Evolutionary conservation across 1,284 basidiomycete genomes (phyloP).

Genomic region (Puccinia coronata): DNA sequence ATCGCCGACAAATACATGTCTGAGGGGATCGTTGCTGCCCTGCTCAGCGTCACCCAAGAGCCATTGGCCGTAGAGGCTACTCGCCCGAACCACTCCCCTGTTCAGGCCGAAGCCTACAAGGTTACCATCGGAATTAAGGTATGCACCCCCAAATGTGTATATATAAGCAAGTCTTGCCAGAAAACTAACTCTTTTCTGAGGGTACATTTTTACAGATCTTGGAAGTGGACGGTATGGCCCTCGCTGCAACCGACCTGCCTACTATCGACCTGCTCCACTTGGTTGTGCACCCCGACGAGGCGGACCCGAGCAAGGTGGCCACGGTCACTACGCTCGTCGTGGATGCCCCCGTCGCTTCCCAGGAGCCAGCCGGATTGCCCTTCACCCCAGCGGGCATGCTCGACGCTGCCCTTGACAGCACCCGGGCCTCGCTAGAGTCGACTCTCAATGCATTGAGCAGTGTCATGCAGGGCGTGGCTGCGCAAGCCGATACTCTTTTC

Average conservation of each 20-base stretch:
- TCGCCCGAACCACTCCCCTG: background rate
- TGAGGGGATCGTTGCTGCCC: constrained; percentile 33
- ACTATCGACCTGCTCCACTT: constrained; percentile 28
- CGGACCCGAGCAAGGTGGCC: constrained; percentile 24
- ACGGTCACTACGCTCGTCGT: constrained; percentile 36
- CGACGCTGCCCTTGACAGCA: background rate
- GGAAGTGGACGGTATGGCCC: constrained; percentile 31
- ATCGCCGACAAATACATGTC: constrained; percentile 49
- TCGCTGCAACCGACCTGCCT: constrained; percentile 29
- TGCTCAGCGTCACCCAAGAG: constrained; percentile 38
- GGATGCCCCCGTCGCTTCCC: background rate
- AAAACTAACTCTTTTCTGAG: background rate
- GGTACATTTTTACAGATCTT: constrained; percentile 5
- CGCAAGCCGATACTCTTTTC: constrained; percentile 4
- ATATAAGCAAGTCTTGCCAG: background rate
- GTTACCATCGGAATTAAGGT: constrained; percentile 44
- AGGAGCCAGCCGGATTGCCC: too few species aligned
- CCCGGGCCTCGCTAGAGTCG: constrained; percentile 22
- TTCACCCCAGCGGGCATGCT: constrained; percentile 9
- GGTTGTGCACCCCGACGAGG: constrained; percentile 41
- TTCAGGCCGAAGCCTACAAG: constrained; percentile 34
- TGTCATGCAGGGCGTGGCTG: background rate
- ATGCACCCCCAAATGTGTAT: background rate
- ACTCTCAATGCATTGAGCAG: background rate
- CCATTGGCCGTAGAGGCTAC: constrained; percentile 16